Evolutionary conservation across 1,284 basidiomycete species (phyloP).

Genomic region (Kalmanozyma brasiliensis): DNA sequence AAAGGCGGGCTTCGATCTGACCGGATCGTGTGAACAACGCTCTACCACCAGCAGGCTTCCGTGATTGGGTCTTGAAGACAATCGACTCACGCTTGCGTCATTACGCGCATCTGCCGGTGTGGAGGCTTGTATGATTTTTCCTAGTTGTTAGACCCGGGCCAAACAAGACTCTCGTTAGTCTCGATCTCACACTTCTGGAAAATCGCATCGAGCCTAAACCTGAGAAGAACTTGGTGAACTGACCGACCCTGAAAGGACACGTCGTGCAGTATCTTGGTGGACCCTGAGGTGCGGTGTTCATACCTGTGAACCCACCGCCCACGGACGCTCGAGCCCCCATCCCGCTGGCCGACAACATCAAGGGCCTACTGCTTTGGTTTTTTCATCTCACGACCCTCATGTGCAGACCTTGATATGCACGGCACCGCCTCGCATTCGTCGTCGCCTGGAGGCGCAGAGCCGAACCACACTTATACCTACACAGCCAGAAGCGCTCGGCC

Average conservation of each 20-base stretch:
- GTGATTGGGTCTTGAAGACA: constrained; percentile 13
- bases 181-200: constrained; percentile 10
- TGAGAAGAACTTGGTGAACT: neutral
- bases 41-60: neutral
- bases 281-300: neutral
- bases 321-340: constrained; percentile 12
- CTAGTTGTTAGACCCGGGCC: neutral
- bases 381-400: neutral
- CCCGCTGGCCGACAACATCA: neutral
- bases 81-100: constrained; percentile 30
- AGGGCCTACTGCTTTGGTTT: neutral
- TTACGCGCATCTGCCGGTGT: constrained; percentile 15
- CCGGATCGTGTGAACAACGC: constrained; percentile 22
- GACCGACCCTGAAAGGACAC: constrained; percentile 1
- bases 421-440: constrained; percentile 27
- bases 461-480: constrained; percentile 11
- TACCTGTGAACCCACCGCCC: constrained; percentile 20
- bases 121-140: constrained; percentile 7
- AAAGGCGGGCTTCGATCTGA: constrained; percentile 11
- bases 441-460: constrained; percentile 43
- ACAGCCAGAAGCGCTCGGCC: constrained; percentile 24
- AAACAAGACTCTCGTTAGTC: too few relatives aligned
- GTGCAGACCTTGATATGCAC: constrained; percentile 29
- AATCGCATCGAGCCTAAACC: neutral
- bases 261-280: too few relatives aligned